phyloP scores from a whole-genome alignment of 139 green algal species.

The Raphidocelis subcapitata region DNA sequence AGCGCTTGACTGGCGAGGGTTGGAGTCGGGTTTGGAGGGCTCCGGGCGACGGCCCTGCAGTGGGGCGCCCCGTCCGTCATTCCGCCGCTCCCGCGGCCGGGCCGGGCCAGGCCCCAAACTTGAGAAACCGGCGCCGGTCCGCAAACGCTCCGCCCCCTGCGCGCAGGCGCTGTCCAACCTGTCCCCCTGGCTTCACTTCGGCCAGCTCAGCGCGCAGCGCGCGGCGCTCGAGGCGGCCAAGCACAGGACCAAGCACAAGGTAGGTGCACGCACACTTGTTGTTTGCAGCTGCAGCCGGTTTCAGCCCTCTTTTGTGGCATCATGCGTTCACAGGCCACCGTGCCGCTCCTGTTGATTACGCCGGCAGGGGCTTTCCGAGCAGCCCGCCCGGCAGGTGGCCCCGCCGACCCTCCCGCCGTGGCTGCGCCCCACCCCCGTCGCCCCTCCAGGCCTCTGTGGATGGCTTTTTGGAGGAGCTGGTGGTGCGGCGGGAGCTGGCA shows the following conservation, averaged over 20 bases:
- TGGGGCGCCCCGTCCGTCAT: no score
- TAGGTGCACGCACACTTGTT: neutral
- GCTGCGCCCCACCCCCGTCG: no score
- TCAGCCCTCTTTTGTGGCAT: neutral
- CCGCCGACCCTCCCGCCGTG: no score
- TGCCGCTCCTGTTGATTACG: no score
- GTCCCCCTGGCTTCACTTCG: conserved; percentile 93
- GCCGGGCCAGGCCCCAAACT: no score
- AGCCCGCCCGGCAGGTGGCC: no score
- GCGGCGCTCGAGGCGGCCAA: conserved; percentile 84
- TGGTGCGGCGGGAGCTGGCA: conserved; percentile 70
- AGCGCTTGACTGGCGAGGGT: no score
- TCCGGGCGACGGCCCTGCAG: no score
- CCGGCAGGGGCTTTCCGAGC: no score
- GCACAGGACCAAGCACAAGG: conserved; percentile 46
- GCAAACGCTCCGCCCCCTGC: neutral
- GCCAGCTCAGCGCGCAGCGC: conserved; percentile 75
- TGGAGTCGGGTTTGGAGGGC: neutral
- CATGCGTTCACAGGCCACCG: conserved; percentile 29
- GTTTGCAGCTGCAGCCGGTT: neutral
- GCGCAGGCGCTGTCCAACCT: conserved; percentile 71
- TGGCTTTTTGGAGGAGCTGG: conserved; percentile 91
- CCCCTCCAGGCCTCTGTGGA: no score
- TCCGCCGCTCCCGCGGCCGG: no score
- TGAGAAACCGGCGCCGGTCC: no score